Evolutionary conservation across 2,329 filamentous ascomycete genomes (phyloP).

Genomic region (Sarocladium kiliense): DNA sequence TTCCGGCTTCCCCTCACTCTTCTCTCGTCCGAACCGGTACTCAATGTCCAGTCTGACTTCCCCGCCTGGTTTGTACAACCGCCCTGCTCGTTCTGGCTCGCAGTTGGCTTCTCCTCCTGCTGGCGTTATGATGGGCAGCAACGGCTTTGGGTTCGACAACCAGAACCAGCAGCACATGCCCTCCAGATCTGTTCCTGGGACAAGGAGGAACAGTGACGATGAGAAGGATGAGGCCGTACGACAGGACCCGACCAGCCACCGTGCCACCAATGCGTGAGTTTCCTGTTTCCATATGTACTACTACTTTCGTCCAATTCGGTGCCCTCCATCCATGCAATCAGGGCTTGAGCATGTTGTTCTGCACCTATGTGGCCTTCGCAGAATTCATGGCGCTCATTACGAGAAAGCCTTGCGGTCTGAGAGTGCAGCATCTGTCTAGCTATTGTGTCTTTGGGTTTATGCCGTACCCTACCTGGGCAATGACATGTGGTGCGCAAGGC

Average conservation of each 20-base stretch:
- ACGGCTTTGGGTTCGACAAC: constrained; percentile 47
- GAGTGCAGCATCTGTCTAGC: too few species aligned
- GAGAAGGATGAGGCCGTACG: constrained; percentile 74
- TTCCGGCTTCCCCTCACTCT: constrained; percentile 69
- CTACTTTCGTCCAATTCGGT: neutral
- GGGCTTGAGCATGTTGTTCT: too few species aligned
- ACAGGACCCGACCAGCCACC: constrained; percentile 64
- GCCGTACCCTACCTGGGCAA: neutral
- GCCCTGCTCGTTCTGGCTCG: constrained; percentile 71
- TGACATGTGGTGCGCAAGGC: neutral
- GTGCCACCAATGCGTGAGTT: constrained; percentile 76
- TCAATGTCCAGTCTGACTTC: constrained; percentile 84
- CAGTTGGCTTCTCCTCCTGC: constrained; percentile 74
- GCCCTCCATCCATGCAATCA: too few species aligned
- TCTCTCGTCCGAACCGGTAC: constrained; percentile 81
- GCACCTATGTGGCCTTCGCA: too few species aligned
- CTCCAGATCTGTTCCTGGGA: constrained; percentile 80
- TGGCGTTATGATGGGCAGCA: constrained; percentile 53
- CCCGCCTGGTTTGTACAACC: constrained; percentile 68
- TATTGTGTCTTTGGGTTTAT: too few species aligned
- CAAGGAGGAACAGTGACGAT: constrained; percentile 85
- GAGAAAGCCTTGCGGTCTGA: too few species aligned
- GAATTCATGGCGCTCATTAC: too few species aligned
- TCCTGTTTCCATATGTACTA: neutral
- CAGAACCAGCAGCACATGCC: constrained; percentile 53